Evolutionary conservation across 129 eudicot genomes (phyloP).

Genomic region (Flaveria sonorensis): DNA sequence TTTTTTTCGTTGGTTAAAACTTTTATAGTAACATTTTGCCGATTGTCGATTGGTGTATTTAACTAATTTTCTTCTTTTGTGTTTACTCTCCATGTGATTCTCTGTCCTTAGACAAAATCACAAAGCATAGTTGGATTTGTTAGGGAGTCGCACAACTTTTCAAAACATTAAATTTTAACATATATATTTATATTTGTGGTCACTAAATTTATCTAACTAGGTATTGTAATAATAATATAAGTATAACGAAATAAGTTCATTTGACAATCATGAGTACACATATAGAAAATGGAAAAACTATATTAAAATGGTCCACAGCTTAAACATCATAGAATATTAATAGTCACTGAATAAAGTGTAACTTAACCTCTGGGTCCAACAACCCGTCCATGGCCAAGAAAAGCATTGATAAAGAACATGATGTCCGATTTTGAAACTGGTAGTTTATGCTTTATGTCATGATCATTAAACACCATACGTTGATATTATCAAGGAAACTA

Average conservation of each 20-base stretch:
- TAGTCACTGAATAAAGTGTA: neutral
- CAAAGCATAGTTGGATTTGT: neutral
- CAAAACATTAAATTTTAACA: neutral
- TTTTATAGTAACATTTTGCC: neutral
- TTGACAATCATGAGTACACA: neutral
- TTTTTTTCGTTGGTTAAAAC: neutral
- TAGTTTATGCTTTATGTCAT: neutral
- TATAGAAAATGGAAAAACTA: neutral
- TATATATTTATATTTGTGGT: neutral
- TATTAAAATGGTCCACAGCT: neutral
- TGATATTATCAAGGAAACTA: neutral
- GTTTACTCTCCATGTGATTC: neutral
- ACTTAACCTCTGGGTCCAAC: neutral
- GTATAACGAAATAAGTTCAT: neutral
- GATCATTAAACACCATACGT: neutral
- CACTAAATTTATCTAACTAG: neutral
- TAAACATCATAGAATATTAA: neutral
- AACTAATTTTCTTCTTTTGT: neutral
- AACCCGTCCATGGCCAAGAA: neutral
- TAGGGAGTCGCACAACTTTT: neutral
- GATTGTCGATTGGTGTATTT: neutral
- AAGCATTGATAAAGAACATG: neutral
- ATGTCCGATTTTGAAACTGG: neutral
- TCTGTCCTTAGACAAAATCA: neutral
- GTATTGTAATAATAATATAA: neutral